Evolutionary conservation across 164 flowering plant genomes (phyloP), one percentile per base, ranked within the genome.

Genomic region (Macadamia tetraphylla): DNA sequence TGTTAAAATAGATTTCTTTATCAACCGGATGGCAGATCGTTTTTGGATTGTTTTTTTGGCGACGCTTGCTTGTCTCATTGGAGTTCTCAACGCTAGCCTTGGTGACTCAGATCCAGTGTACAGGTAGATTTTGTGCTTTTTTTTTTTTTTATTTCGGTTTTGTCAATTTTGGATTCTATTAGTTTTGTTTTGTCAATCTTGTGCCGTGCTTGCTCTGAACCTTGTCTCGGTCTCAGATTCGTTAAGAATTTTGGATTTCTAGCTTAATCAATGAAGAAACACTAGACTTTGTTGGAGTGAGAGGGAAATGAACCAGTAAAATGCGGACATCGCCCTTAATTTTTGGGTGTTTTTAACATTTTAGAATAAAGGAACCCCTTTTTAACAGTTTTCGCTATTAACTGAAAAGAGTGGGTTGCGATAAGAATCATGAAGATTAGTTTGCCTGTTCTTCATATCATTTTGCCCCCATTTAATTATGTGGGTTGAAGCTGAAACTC

Each of bases 41-140:
- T 66, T 6, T 32, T 65, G 68, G 70, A 13, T 66, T 62, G 57
- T 31, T 53, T 53, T 53, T 67, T 53, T 62, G 13, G 60, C 57
- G 17, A 53, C 60, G 17, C 30, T 75, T 42, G 72, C 67, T 11
- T 70, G 61, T 58, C 60, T 81, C 32, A 46, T 70, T 44, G 61
- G 60, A 29, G 58, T 71, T 59, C 75, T 84, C 35, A 8, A 79
- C 57, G 88, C 86, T 17, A 86, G 86, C 60, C 73, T 78, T 44
- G 96, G 96, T 30, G 93, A 90, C 57, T 73, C 88, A 72, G 91
- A 90, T 80, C 91, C 88, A 23, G 51, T 80, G 69, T 90, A 90
- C 90, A 77, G 65, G 96, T 88, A 60, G 67, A 53, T 60, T 60
- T 43, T 46, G 18, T 40, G 14, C 64, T 56, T 29, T 23, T 6